These are phyloP conservation scores for Excoecaria agallocha DNA, from an alignment of 345 rosid species.

Conservation along the genomic window DNA sequence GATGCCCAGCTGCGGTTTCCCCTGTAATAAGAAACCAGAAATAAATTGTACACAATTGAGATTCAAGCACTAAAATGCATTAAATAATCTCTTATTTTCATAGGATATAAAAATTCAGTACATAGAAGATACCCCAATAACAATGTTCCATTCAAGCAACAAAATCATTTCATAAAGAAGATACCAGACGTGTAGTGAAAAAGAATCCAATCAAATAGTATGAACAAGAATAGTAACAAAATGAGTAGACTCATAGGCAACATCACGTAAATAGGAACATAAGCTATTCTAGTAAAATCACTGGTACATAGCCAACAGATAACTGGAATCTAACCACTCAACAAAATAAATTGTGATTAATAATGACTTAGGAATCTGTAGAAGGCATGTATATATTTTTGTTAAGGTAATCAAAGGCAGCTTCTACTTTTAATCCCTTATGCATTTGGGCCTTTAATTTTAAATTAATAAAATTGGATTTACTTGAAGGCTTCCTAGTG, in stretches of 20 bases:
- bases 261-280: conserved; percentile 90
- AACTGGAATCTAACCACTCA: neutral
- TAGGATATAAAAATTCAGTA: neutral
- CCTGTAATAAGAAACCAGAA: conserved; percentile 6
- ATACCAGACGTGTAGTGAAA: neutral
- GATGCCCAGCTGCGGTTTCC: conserved; percentile 63
- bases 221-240: neutral
- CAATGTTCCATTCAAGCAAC: neutral
- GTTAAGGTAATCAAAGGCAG: neutral
- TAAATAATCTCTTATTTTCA: neutral
- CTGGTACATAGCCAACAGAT: conserved; percentile 2
- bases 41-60: neutral
- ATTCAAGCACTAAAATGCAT: neutral
- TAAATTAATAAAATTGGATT: no score
- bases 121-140: no score
- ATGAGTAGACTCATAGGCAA: conserved; percentile 61
- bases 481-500: no score
- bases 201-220: neutral
- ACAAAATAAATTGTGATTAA: conserved; percentile 1
- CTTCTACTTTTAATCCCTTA: no score
- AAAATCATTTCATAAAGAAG: neutral
- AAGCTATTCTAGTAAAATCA: conserved; percentile 77
- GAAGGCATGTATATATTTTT: neutral
- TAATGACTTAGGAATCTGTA: neutral
- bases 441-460: no score